Evolutionary conservation across 2,329 filamentous ascomycete species (phyloP).

Genomic region (Penicillium capsulatum): DNA sequence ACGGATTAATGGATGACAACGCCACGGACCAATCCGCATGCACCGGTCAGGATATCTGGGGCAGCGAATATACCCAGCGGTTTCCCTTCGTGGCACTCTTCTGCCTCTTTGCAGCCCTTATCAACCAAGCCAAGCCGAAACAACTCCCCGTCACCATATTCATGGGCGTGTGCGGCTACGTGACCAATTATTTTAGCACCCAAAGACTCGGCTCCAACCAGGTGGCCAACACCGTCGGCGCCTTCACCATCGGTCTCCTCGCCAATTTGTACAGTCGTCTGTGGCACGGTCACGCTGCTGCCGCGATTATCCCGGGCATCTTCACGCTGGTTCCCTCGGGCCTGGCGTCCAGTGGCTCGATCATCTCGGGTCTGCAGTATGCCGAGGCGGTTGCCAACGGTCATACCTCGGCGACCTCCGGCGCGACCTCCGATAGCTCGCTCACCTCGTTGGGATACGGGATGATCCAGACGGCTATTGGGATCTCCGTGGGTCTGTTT

Average conservation of each 20-base stretch:
- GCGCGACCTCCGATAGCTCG: constrained; percentile 14
- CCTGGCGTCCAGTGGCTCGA: constrained; percentile 52
- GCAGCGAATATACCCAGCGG: constrained; percentile 46
- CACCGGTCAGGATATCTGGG: constrained; percentile 42
- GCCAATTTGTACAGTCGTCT: constrained; percentile 71
- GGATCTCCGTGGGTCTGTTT: constrained; percentile 46
- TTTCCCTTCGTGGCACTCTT: constrained; percentile 72
- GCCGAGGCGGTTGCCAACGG: constrained; percentile 48
- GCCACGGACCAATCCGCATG: constrained; percentile 50
- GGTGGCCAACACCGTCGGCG: constrained; percentile 71
- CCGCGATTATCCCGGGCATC: constrained; percentile 79
- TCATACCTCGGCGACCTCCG: constrained; percentile 3
- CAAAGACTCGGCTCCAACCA: constrained; percentile 65
- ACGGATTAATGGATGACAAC: constrained; percentile 54
- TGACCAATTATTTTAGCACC: constrained; percentile 41
- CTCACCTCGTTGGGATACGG: constrained; percentile 38
- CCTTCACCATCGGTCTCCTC: constrained; percentile 68
- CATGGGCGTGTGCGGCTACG: constrained; percentile 67
- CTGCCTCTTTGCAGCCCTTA: constrained; percentile 67
- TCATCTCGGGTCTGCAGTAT: constrained; percentile 52
- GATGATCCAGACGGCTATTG: constrained; percentile 46
- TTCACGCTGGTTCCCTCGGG: constrained; percentile 63
- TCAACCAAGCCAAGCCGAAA: constrained; percentile 75
- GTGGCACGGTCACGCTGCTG: constrained; percentile 72
- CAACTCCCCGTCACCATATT: constrained; percentile 69